Percentiles rank a stretch among this genome's conserved stretches.
Conservation (phyloP, 495 filamentous ascomycete genomes). For the Tirmania nivea region DNA sequence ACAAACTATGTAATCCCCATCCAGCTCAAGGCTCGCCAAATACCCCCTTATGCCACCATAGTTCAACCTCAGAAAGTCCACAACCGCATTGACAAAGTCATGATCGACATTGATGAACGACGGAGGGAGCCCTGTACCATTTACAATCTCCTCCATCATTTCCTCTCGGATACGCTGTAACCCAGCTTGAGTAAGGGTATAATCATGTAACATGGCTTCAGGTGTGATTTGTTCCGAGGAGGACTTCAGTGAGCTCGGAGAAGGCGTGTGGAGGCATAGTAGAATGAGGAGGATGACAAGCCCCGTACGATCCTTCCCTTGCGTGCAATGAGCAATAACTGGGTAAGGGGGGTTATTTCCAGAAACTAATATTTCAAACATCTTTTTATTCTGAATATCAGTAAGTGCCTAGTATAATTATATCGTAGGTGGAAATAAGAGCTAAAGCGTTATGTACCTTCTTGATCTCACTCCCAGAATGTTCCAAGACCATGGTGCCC, state of each 20-base stretch:
- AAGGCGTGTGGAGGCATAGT: slow-evolving; percentile 30
- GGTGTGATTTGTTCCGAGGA: too few relatives aligned
- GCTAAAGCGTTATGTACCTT: slow-evolving; percentile 23
- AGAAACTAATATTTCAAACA: slow-evolving; percentile 30
- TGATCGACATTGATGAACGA: neutral
- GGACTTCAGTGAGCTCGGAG: too few relatives aligned
- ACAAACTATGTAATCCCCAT: neutral
- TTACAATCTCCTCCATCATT: slow-evolving; percentile 42
- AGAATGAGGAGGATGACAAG: slow-evolving; percentile 43
- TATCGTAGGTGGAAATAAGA: too few relatives aligned
- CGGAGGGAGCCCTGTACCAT: neutral
- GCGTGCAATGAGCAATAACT: slow-evolving; percentile 56
- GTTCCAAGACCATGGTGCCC: slow-evolving; percentile 40
- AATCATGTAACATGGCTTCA: slow-evolving; percentile 42
- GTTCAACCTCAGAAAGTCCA: neutral
- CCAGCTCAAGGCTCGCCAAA: neutral
- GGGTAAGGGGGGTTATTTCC: slow-evolving; percentile 28
- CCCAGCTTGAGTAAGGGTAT: slow-evolving; percentile 37
- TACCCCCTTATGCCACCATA: neutral
- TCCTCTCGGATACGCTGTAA: slow-evolving; percentile 36
- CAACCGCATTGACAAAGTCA: neutral
- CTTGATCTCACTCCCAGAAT: slow-evolving; percentile 39
- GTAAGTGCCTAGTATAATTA: too few relatives aligned
- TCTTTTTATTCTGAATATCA: neutral
- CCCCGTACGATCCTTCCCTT: slow-evolving; percentile 75